A percentile compares a stretch with the other conserved stretches of the same genome.
phyloP scores from a whole-genome alignment of 331 rosid genomes.

The Acacia pycnantha region DNA sequence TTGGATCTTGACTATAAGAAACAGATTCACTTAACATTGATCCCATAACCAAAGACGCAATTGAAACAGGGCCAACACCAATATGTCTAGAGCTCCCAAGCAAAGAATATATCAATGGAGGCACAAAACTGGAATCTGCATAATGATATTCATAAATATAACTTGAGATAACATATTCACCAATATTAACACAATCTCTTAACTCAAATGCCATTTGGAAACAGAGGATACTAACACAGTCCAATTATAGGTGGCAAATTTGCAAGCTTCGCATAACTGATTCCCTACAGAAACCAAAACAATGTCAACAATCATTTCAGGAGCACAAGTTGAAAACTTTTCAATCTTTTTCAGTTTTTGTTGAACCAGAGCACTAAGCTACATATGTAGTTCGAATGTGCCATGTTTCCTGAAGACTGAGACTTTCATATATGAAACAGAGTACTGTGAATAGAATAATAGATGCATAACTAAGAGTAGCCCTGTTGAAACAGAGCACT shows the following conservation, averaged over 20 bases:
- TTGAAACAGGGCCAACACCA: slow-evolving; percentile 95
- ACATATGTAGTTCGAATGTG: background rate
- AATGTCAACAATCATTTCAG: background rate
- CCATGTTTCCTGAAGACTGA: background rate
- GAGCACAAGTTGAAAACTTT: background rate
- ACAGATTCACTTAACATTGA: slow-evolving; percentile 83
- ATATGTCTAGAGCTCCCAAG: slow-evolving; percentile 92
- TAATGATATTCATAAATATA: background rate
- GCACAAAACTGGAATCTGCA: slow-evolving; percentile 98
- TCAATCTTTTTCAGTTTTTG: background rate
- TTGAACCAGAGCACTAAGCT: background rate
- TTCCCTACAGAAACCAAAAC: slow-evolving; percentile 61
- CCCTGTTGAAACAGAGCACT: background rate
- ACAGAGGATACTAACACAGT: slow-evolving; percentile 58
- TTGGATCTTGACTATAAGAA: slow-evolving; percentile 54
- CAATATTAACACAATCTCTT: background rate
- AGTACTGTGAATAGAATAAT: background rate
- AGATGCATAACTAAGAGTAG: no score
- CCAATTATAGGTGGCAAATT: slow-evolving; percentile 94
- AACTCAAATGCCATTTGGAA: background rate
- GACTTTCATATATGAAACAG: background rate
- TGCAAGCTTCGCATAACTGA: slow-evolving; percentile 93
- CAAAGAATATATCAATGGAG: slow-evolving; percentile 77
- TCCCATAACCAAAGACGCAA: slow-evolving; percentile 97
- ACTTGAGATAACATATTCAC: background rate